Base-by-base conservation (phyloP, 768 basidiomycete genomes). In the Sporobolomyces pararoseus region DNA sequence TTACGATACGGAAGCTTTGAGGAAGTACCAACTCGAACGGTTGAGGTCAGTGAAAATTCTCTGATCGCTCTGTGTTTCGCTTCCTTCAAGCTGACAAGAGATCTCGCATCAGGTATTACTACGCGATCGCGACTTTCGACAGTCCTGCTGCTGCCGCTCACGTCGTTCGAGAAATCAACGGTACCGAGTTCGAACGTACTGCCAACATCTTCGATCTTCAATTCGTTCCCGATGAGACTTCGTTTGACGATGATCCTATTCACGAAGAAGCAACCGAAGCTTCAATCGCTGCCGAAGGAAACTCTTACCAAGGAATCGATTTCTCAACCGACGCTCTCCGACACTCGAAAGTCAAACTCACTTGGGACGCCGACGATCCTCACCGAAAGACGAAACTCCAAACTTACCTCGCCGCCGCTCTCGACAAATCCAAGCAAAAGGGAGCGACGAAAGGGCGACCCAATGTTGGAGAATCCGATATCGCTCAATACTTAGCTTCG, bases 321-420 rank as follows among this genome's bases (percentile, higher is more conserved):
- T 99, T 95, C 76, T 87, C 88, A 37, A 99, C 96, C 3, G 90
- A 95, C 77, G 95, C 95, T 14, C 85, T 99, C 7, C 89, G 95
- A 7, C 94, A 98, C 78, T 99, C 96, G 19, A 96, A 92, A 82
- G 95, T 98, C 68, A 96, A 91, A 77, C 84, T 98, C 37, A 96
- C 94, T 7, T 99, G 96, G 96, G 96, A 99, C 74, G 90, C 93
- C 63, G 96, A 98, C 79, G 94, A 98, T 74, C 88, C 90, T 0
- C 89, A 93, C 76, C 88, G 95, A 47, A 84, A 83, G 65, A 86
- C 86, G 51, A 75, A 75, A 68, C 53, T 75, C n/a, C 37, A 62
- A 52, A 63, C 63, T 25, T 74, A 65, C 63, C 66, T 74, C 63
- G 68, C 68, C 52, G 51, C 68, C 10, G 68, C 65, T 23, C 65